phyloP scores from a whole-genome alignment of 1,284 basidiomycete species.

The Neotropicomus parvogracilis region DNA sequence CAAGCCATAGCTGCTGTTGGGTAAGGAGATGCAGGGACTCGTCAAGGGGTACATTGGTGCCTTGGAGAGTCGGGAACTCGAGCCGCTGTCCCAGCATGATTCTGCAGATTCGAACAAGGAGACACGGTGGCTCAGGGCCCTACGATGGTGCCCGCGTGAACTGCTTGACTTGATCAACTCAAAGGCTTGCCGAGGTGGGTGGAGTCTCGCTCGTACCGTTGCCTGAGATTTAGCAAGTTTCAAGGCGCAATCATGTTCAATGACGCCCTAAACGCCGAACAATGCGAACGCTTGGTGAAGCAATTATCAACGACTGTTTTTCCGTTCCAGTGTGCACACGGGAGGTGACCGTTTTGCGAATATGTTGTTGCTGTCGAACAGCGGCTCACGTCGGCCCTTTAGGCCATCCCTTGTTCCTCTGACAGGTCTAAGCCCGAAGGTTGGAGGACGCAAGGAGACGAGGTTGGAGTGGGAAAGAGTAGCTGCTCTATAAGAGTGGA shows the following conservation, averaged over 20 bases:
- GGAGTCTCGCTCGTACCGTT: not conserved
- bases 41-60: conserved; percentile 61
- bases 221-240: conserved; percentile 5
- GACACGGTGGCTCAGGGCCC: conserved; percentile 61
- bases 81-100: conserved; percentile 15
- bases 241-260: conserved; percentile 97
- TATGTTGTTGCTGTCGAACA: conserved; percentile 5
- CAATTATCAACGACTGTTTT: conserved; percentile 69
- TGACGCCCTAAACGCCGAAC: conserved; percentile 64
- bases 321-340: conserved; percentile 95
- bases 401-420: conserved; percentile 51
- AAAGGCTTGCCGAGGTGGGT: conserved; percentile 84
- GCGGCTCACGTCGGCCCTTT: not conserved
- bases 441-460: conserved; percentile 5
- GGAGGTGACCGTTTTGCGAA: conserved; percentile 46
- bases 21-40: conserved; percentile 63
- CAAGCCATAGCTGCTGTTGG: conserved; percentile 51
- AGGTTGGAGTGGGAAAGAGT: conserved; percentile 29
- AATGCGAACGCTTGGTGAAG: conserved; percentile 67
- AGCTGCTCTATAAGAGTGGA: conserved; percentile 18
- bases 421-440: conserved; percentile 26
- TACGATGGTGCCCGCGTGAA: conserved; percentile 75
- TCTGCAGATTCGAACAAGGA: conserved; percentile 30
- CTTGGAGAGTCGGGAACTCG: conserved; percentile 34
- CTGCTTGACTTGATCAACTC: conserved; percentile 85